Evolutionary conservation across 1,284 basidiomycete species (phyloP).

Genomic region (Athelia psychrophila): DNA sequence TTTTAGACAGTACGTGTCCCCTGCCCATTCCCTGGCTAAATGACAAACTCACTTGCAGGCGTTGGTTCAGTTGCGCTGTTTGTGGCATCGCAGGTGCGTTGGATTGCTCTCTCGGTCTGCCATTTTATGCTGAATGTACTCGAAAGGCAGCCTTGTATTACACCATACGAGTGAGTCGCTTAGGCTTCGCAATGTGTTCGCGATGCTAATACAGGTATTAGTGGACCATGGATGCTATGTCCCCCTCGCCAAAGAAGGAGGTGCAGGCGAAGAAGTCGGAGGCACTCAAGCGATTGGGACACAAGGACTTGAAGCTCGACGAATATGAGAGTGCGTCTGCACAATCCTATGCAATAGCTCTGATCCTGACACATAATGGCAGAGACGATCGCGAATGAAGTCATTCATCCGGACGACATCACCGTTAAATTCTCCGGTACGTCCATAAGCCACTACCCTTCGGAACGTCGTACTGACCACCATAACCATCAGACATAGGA

Average conservation of each 20-base stretch:
- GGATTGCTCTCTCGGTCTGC: constrained; percentile 4
- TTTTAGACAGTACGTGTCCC: constrained; percentile 40
- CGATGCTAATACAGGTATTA: background rate
- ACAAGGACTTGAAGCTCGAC: constrained; percentile 66
- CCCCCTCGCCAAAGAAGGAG: constrained; percentile 54
- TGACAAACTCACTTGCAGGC: background rate
- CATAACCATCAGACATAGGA: constrained; percentile 70
- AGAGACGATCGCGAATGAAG: constrained; percentile 81
- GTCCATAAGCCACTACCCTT: constrained; percentile 13
- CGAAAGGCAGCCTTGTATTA: constrained; percentile 45
- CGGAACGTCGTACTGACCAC: constrained; percentile 1
- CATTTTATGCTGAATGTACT: constrained; percentile 19
- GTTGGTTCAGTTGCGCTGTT: constrained; percentile 36
- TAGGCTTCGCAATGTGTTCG: too few species aligned
- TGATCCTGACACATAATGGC: constrained; percentile 5
- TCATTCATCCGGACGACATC: constrained; percentile 87
- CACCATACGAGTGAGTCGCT: constrained; percentile 35
- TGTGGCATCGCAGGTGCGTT: constrained; percentile 41
- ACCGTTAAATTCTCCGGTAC: constrained; percentile 68
- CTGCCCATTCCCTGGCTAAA: background rate
- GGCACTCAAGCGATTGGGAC: constrained; percentile 71
- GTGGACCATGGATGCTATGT: constrained; percentile 41
- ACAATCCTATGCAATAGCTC: background rate
- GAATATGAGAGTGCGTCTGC: constrained; percentile 76
- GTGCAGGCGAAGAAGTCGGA: constrained; percentile 70